Conservation (phyloP, 345 rosid species). For the Brassica rapa region DNA sequence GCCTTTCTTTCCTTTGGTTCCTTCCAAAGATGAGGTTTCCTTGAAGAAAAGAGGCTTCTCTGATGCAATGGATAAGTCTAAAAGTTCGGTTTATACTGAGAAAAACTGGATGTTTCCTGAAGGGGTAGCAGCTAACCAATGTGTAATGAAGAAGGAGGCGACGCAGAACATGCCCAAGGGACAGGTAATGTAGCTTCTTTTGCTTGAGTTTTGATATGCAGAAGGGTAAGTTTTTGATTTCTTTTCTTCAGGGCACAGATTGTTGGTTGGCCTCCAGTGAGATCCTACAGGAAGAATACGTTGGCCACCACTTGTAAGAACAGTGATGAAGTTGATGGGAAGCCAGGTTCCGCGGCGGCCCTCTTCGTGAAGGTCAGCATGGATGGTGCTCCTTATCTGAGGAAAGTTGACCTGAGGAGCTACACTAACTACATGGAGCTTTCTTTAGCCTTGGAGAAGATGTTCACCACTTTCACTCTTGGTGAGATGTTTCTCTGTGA, state of each 20-base stretch:
- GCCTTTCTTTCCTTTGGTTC: constrained; percentile 73
- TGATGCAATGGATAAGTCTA: constrained; percentile 72
- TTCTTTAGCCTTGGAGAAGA: constrained; percentile 85
- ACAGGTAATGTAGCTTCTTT: constrained; percentile 44
- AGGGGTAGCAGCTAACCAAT: constrained; percentile 45
- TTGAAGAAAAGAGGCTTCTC: constrained; percentile 73
- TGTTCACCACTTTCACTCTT: constrained; percentile 91
- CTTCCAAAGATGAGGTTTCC: constrained; percentile 58
- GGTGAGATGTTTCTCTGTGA: constrained; percentile 51
- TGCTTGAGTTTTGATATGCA: constrained; percentile 8
- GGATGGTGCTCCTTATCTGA: constrained; percentile 94
- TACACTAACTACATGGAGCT: constrained; percentile 66
- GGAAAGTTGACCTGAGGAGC: constrained; percentile 86
- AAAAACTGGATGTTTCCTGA: constrained; percentile 67
- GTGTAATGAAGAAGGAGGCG: constrained; percentile 49
- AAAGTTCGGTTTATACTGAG: constrained; percentile 54
- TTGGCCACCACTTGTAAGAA: constrained; percentile 71
- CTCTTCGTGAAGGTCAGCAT: constrained; percentile 91
- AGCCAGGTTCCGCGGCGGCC: constrained; percentile 56
- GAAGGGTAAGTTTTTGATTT: background rate
- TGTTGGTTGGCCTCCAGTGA: constrained; percentile 47
- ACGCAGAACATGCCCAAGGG: constrained; percentile 49
- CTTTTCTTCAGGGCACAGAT: constrained; percentile 40
- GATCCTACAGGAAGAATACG: constrained; percentile 49
- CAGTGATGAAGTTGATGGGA: constrained; percentile 87